Evolutionary conservation across 1,139 yeast genomes (phyloP).

Genomic region (Yamadazyma taylorii): DNA sequence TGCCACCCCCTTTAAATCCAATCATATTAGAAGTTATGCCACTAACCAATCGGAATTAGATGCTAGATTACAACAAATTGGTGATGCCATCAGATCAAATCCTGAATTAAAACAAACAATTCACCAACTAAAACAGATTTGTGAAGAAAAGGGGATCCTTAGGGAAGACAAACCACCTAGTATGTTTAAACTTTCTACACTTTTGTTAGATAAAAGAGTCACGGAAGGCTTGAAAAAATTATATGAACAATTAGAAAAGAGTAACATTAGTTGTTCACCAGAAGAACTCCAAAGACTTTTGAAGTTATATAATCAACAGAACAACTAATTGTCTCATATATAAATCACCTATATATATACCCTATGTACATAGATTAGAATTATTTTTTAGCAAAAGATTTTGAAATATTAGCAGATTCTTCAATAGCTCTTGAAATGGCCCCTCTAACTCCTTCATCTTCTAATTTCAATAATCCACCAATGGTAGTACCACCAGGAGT

Average conservation of each 20-base stretch:
- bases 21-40: slow-evolving; percentile 4
- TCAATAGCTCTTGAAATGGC: slow-evolving; percentile 87
- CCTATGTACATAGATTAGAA: neutral
- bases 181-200: slow-evolving; percentile 37
- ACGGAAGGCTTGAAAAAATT: slow-evolving; percentile 30
- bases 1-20: no score
- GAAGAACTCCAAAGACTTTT: slow-evolving; percentile 34
- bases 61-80: slow-evolving; percentile 20
- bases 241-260: slow-evolving; percentile 32
- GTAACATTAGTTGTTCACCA: slow-evolving; percentile 32
- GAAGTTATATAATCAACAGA: slow-evolving; percentile 4
- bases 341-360: no score
- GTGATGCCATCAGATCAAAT: slow-evolving; percentile 20
- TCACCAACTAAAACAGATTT: slow-evolving; percentile 31
- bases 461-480: slow-evolving; percentile 91
- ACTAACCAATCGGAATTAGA: slow-evolving; percentile 15
- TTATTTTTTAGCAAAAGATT: slow-evolving; percentile 70
- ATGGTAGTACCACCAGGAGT: slow-evolving; percentile 99
- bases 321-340: no score
- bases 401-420: slow-evolving; percentile 85
- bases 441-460: slow-evolving; percentile 85
- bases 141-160: slow-evolving; percentile 35
- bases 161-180: slow-evolving; percentile 32
- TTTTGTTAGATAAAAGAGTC: slow-evolving; percentile 40
- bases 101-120: slow-evolving; percentile 32